These are phyloP conservation scores for Plasmodium relictum DNA, from an alignment of 169 alveolate species.

Conservation along the genomic window DNA sequence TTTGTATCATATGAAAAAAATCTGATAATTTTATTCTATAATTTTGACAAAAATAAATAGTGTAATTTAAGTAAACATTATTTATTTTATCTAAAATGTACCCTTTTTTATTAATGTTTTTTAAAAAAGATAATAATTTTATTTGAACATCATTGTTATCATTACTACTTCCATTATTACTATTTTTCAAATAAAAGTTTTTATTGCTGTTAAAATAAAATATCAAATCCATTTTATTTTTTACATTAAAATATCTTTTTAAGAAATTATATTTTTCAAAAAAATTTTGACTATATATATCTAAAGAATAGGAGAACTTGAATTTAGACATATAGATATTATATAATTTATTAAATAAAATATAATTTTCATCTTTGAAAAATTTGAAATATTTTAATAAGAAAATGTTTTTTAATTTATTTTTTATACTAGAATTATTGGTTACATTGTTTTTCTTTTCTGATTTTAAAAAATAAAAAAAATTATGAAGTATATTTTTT, in stretches of 20 bases:
- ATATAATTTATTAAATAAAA: conserved; percentile 36
- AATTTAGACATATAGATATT: conserved; percentile 54
- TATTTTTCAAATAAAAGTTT: conserved; percentile 3
- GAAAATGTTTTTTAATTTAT: conserved; percentile 13
- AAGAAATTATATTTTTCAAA: conserved; percentile 49
- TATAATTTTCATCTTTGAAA: conserved; percentile 12
- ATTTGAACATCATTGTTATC: not conserved
- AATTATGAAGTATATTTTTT: conserved; percentile 51
- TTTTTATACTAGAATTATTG: not conserved
- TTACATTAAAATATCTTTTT: conserved; percentile 51
- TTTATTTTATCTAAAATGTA: conserved; percentile 15
- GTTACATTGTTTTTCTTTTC: not conserved
- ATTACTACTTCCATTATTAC: not conserved
- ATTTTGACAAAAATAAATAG: conserved; percentile 57
- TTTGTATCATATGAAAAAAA: not conserved
- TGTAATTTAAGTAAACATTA: conserved; percentile 42
- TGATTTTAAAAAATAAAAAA: conserved; percentile 43
- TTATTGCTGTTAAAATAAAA: conserved; percentile 46
- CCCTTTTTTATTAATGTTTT: conserved; percentile 25
- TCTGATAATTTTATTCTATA: conserved; percentile 30
- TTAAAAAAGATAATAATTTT: conserved; percentile 29
- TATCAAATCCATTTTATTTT: conserved; percentile 58
- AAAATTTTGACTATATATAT: conserved; percentile 25
- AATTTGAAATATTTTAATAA: conserved; percentile 5
- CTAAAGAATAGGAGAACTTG: conserved; percentile 41